Base-by-base conservation (phyloP, 1,284 basidiomycete species). In the Laetiporus sulphureus region DNA sequence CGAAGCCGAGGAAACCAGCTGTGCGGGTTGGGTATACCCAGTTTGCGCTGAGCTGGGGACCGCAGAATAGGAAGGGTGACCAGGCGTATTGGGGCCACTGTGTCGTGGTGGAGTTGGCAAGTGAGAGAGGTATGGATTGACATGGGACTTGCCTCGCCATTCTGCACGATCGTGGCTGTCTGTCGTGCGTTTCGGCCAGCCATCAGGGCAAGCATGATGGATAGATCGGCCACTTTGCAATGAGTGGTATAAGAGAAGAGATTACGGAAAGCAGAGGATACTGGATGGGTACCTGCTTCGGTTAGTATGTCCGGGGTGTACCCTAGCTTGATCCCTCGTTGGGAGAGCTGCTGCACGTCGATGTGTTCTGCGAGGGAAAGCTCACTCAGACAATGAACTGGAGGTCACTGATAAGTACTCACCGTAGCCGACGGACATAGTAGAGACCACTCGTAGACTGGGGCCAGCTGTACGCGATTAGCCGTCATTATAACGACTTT, bases 271-370 rank as follows among this genome's bases (percentile, higher is more conserved):
- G n/a, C n/a, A n/a, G n/a, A n/a, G n/a, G n/a, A n/a, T n/a, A n/a
- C 25, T 27, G 25, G 23, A 22, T 12, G 50, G 68, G 42, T 56
- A 78, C 91, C 91, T 45, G 92, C 89, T 54, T 89, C 84, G 10
- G 87, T 92, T 16, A 96, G 73, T 3, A 96, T 84, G 44, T 91
- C 85, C 0, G 93, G 93, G 0, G 93, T 97, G 62, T 93, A 91
- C 4, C 95, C 95, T 10, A 98, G 63, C 36, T 75, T 78, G 46
- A 98, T 73, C 2, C 74, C 71, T 13, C 79, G 73, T 50, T 72
- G 65, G n/a, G 77, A 72, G n/a, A 84, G 64, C 13, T 76, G 75
- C 7, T 66, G 57, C 0, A 88, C 64, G 47, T 87, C 78, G 37
- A 93, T 75, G 55, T 98, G 95, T 50, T 98, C 94, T 91, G 45